phyloP scores from a whole-genome alignment of 768 basidiomycete species.

The Cystofilobasidium macerans region DNA sequence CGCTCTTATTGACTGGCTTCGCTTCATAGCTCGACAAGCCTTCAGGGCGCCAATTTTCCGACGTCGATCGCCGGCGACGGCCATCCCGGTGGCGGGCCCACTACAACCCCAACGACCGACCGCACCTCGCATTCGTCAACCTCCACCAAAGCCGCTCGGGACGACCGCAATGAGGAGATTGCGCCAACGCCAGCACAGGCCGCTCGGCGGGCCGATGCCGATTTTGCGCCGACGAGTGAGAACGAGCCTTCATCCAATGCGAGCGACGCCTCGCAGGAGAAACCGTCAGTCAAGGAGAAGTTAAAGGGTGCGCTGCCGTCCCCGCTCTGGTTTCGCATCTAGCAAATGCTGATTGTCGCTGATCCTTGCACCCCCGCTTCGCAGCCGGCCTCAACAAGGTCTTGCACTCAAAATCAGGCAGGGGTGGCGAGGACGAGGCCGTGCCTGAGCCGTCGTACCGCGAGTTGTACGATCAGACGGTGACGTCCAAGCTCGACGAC shows the following conservation, averaged over 20 bases:
- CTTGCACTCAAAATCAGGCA: not conserved
- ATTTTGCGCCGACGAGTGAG: not conserved
- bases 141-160: not conserved
- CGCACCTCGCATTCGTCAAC: not conserved
- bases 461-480: not conserved
- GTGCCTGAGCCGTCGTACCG: not conserved
- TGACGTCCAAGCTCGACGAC: not conserved
- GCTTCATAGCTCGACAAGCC: not conserved
- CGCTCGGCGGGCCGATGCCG: not conserved
- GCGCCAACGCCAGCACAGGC: not conserved
- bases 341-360: not conserved
- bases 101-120: not conserved
- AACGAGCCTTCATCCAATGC: not conserved
- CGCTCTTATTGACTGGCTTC: too few relatives aligned
- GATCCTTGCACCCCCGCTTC: not conserved
- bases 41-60: not conserved
- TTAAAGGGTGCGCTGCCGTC: not conserved
- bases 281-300: not conserved
- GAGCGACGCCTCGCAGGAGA: not conserved
- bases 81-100: not conserved
- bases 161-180: not conserved
- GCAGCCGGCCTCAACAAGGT: slow-evolving; percentile 1
- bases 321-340: not conserved
- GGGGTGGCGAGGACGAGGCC: not conserved
- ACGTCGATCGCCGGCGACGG: not conserved